These are phyloP conservation scores for Anthracocystis setariae DNA, from an alignment of 1,284 basidiomycete species.

Conservation along the genomic window DNA sequence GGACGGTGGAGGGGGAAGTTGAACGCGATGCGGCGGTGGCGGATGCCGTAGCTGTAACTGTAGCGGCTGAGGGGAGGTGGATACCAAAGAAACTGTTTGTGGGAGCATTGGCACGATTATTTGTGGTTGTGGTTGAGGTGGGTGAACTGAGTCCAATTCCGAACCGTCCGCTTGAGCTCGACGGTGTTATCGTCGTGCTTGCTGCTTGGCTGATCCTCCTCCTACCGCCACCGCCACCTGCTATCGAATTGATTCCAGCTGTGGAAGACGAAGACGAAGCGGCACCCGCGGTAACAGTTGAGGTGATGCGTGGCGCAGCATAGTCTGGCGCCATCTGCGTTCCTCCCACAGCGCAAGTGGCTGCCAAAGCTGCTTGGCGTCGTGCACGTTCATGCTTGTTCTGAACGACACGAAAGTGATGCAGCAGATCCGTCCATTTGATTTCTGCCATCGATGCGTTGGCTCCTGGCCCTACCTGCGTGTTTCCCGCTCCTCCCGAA, in stretches of 20 bases:
- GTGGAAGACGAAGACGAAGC: conserved; percentile 14
- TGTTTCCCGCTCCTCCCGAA: conserved; percentile 6
- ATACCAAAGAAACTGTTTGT: conserved; percentile 49
- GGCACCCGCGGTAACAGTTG: background rate
- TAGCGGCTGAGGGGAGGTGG: conserved; percentile 20
- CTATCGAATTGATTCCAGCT: conserved; percentile 1
- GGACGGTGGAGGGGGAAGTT: conserved; percentile 24
- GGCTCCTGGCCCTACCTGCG: conserved; percentile 9
- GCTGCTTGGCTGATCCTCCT: conserved; percentile 34
- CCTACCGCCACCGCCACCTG: conserved; percentile 5
- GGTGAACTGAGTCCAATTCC: conserved; percentile 23
- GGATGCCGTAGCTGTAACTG: conserved; percentile 6
- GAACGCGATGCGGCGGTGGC: conserved; percentile 10
- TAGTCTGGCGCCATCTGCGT: conserved; percentile 25
- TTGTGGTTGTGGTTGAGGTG: background rate
- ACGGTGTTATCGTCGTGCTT: conserved; percentile 7
- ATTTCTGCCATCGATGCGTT: conserved; percentile 46
- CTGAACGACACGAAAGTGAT: conserved; percentile 63
- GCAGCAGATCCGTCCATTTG: conserved; percentile 63
- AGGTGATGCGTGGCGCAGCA: conserved; percentile 20
- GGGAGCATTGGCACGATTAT: conserved; percentile 10
- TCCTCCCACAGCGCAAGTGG: conserved; percentile 5
- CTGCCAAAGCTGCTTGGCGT: conserved; percentile 26
- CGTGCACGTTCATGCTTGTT: conserved; percentile 59
- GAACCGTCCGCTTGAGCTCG: conserved; percentile 20